Evolutionary conservation across 192 early-diverging fungal species (phyloP).

Genomic region (Coemansia sp.): DNA sequence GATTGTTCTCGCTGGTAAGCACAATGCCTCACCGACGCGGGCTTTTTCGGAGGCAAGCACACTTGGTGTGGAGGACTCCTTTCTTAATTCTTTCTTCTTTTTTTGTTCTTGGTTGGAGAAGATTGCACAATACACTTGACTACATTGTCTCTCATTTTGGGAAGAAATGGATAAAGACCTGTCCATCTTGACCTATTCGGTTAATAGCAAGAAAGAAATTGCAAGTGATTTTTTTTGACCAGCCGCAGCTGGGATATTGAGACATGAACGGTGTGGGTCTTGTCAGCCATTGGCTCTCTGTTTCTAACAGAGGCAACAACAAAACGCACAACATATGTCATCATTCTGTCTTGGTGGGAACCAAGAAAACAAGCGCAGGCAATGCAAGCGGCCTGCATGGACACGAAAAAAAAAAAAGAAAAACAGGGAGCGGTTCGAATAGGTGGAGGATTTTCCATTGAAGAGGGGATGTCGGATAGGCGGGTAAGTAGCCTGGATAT

Average conservation of each 20-base stretch:
- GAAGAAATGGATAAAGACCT: neutral
- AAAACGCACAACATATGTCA: conserved; percentile 5
- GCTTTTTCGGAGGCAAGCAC: neutral
- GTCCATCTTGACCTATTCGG: conserved; percentile 2
- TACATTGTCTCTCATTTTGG: neutral
- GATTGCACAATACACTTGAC: neutral
- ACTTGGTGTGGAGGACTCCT: neutral
- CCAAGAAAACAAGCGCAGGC: neutral
- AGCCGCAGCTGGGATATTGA: neutral
- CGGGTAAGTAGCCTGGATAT: conserved; percentile 1
- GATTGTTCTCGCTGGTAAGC: conserved; percentile 7
- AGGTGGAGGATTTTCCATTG: neutral
- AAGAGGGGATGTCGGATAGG: neutral
- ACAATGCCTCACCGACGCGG: neutral
- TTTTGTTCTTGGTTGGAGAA: neutral
- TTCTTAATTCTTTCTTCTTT: neutral
- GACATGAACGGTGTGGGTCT: neutral
- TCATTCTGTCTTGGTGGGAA: neutral
- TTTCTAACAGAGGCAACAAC: neutral
- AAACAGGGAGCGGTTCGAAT: neutral
- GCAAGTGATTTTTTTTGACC: neutral
- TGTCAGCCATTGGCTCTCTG: neutral
- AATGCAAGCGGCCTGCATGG: conserved; percentile 12
- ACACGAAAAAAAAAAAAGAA: neutral
- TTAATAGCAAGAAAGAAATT: neutral